Conservation (phyloP, 768 basidiomycete species). For the Termitomyces eurrhizus region DNA sequence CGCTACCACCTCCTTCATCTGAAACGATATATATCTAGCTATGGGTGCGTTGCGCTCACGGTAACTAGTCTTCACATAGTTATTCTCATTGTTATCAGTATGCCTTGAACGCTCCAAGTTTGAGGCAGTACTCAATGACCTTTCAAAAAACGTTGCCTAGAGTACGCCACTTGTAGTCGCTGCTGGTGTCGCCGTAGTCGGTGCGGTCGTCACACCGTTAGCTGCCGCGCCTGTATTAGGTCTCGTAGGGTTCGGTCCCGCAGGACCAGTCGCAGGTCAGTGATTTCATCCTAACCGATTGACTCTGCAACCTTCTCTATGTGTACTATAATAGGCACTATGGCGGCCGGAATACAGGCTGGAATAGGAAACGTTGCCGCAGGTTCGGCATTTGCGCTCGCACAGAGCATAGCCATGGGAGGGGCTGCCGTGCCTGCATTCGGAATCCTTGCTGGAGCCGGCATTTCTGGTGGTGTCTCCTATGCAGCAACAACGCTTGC, state of each 20-base stretch:
- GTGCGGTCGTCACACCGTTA: not conserved
- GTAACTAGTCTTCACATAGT: not conserved
- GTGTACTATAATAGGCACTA: not conserved
- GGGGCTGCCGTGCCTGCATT: constrained; percentile 2
- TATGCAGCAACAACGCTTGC: not conserved
- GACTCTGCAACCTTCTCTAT: not conserved
- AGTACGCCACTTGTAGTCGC: not conserved
- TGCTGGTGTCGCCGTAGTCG: not conserved
- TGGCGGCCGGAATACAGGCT: constrained; percentile 5
- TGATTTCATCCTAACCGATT: not conserved
- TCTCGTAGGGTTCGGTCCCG: not conserved
- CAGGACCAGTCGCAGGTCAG: constrained; percentile 5
- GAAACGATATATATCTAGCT: not conserved
- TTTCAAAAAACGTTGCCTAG: not conserved
- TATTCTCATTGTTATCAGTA: not conserved
- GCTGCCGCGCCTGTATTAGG: not conserved
- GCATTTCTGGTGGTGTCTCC: constrained; percentile 1
- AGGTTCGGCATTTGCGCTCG: constrained; percentile 13
- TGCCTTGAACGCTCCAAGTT: not conserved
- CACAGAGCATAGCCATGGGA: constrained; percentile 17
- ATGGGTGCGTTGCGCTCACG: not conserved
- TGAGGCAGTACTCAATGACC: too few species aligned
- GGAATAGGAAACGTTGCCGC: constrained; percentile 1
- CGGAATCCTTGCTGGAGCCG: constrained; percentile 4
- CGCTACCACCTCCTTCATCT: not conserved